These are phyloP conservation scores for Fomitopsis schrenkii DNA, from an alignment of 1,284 basidiomycete genomes.

Conservation along the genomic window DNA sequence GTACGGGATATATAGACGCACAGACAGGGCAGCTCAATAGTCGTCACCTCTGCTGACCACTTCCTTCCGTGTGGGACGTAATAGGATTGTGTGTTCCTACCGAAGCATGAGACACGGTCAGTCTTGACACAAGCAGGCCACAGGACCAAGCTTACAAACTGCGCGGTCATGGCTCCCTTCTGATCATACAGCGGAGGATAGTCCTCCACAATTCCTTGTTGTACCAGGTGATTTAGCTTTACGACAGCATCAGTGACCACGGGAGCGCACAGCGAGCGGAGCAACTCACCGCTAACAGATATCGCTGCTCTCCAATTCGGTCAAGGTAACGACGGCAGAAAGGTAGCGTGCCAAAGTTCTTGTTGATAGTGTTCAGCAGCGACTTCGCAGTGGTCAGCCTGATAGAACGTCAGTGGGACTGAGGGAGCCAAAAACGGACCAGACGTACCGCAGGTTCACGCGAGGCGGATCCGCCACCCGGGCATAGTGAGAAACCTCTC, in stretches of 20 bases:
- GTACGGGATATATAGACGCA: not conserved
- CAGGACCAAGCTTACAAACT: constrained; percentile 67
- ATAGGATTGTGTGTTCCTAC: constrained; percentile 89
- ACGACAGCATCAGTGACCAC: constrained; percentile 7
- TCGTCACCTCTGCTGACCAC: constrained; percentile 94
- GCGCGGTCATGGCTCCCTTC: constrained; percentile 85
- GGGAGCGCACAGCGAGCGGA: constrained; percentile 2
- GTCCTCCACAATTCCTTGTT: constrained; percentile 84
- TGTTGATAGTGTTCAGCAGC: constrained; percentile 86
- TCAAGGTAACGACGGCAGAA: constrained; percentile 97
- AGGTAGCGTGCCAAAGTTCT: constrained; percentile 92
- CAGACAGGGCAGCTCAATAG: constrained; percentile 40
- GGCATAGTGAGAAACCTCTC: constrained; percentile 94
- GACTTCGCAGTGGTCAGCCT: constrained; percentile 86
- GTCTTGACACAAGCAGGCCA: not conserved
- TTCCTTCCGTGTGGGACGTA: constrained; percentile 86
- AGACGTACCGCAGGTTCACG: constrained; percentile 61
- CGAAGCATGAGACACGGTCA: not conserved
- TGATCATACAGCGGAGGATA: constrained; percentile 91
- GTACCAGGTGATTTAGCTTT: constrained; percentile 87
- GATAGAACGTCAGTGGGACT: not conserved
- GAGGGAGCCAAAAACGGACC: no score
- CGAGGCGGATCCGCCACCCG: constrained; percentile 66
- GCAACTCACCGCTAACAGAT: constrained; percentile 78
- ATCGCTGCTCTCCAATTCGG: constrained; percentile 90